Base-by-base conservation (phyloP, 805 yeast genomes). In the Kazachstania africana region DNA sequence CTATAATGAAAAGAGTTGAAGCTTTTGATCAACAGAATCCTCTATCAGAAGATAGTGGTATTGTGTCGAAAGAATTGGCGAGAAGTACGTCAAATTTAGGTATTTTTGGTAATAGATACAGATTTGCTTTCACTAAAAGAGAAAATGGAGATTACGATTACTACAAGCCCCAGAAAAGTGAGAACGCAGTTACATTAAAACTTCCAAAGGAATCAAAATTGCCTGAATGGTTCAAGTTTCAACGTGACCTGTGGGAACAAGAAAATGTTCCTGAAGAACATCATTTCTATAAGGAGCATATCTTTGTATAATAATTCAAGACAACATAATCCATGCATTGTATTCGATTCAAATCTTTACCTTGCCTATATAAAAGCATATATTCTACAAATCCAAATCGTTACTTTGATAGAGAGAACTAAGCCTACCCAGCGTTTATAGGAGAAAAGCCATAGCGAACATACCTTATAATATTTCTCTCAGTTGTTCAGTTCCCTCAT, bases 211-310 rank as follows among this genome's bases (percentile, higher is more conserved):
- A 75, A 31, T 55, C 62, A 9, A 60, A 66, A 25, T 60, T 84
- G n/a, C 94, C 94, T 0, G 59, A 50, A 2, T 84, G 95, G 95
- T 81, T 82, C 44, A 60, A 60, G 14, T 53, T 58, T 19, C 80
- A 79, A 36, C 53, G 87, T 36, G 68, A 73, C 37, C 47, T 60
- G 33, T 81, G 88, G 93, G 85, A 78, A 42, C 55, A 53, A 28
- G 64, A 53, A 31, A 56, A 53, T 31, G 56, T 45, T 3, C 49
- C 48, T 5, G 55, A 49, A 31, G 53, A 50, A n/a, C 54, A 51
- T 37, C 47, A 47, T 27, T 53, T 50, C 24, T 53, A 55, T 38
- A 47, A 48, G 34, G 61, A 56, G 34, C 48, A 45, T 24, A 46
- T 56, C 5, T 56, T 50, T 37, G 33, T 40, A 22, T 47, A 31